Conservation (phyloP, 768 basidiomycete species). For the Rhodotorula taiwanensis region DNA sequence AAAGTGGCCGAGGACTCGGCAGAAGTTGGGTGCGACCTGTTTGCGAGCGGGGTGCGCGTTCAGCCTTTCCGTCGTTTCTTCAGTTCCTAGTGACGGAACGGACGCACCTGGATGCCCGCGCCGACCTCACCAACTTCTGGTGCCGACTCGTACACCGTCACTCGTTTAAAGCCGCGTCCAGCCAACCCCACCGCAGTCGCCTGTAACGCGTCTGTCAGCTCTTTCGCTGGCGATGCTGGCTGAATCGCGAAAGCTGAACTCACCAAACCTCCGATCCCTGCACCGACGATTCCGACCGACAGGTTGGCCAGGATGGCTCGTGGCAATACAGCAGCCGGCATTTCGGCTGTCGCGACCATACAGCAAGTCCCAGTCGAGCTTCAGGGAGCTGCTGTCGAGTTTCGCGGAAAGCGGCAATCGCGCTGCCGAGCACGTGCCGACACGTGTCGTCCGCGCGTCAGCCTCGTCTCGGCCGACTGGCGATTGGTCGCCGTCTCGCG, state of each 20-base stretch:
- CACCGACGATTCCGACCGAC: constrained; percentile 7
- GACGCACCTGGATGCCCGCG: constrained; percentile 43
- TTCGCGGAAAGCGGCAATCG: too few relatives aligned
- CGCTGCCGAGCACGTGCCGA: too few relatives aligned
- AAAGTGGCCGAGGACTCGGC: constrained; percentile 42
- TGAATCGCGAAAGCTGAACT: neutral
- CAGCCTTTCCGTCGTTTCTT: too few relatives aligned
- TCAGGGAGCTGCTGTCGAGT: too few relatives aligned
- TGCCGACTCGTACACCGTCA: constrained; percentile 12
- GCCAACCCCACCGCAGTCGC: constrained; percentile 8
- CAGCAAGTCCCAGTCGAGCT: too few relatives aligned
- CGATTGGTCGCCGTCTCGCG: too few relatives aligned
- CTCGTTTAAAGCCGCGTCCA: neutral
- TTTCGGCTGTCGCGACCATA: neutral
- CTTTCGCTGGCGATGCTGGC: neutral
- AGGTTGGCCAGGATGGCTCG: constrained; percentile 5
- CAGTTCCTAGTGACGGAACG: constrained; percentile 49
- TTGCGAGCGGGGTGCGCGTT: too few relatives aligned
- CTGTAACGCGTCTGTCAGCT: neutral
- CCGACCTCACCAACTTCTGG: constrained; percentile 39
- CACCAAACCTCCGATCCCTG: constrained; percentile 11
- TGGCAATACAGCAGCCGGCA: constrained; percentile 3
- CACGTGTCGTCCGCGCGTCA: too few relatives aligned
- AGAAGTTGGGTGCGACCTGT: constrained; percentile 46
- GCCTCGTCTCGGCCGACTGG: too few relatives aligned